Evolutionary conservation across 2,329 filamentous ascomycete genomes (phyloP), one percentile per base, ranked within the genome.

Genomic region (Aspergillus intermedius): DNA sequence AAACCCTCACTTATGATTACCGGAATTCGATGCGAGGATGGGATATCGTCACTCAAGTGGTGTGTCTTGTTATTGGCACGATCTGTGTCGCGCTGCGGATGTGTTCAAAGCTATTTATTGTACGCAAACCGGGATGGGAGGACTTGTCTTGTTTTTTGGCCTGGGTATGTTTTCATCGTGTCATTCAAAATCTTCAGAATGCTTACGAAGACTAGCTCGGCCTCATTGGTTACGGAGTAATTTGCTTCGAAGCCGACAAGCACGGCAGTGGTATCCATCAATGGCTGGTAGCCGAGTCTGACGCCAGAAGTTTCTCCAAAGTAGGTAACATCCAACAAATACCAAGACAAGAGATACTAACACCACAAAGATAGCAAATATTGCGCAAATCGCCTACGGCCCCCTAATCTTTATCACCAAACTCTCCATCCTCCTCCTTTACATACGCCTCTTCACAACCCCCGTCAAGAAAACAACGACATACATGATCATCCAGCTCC

Each of bases 351-450:
- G 21, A 15, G 23, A 10, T 15, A 23, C 30, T 44, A 8, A 41
- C 21, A 12, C 41, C 17, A 13, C 41, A 10, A 46, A 58, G 58
- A 40, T 55, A 15, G 52, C 55, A 19, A 61, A 62, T 22, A 49
- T 49, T n/a, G 54, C 50, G 12, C 55, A 63, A 40, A 58, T 65
- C 12, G 35, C 59, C 23, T 65, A 64, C 41, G 58, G 56, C 4
- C 59, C 60, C 13, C 32, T 62, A 15, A 62, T 65, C 8, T 63
- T 58, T 44, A 42, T 63, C 45, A 60, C 61, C 9, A 65, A 64
- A 25, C 21, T 63, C 13, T 62, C 61, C 2, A 58, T 65, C 17
- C 51, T 65, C 4, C 55, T 63, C 4, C 52, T 62, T 2, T 64
- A 61, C 42, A 48, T 59, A 15, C 55, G 58, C 1, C 49, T 62